These are phyloP conservation scores for Tillandsia fasciculata DNA, from an alignment of 176 grass and related monocot genomes.

Conservation along the genomic window DNA sequence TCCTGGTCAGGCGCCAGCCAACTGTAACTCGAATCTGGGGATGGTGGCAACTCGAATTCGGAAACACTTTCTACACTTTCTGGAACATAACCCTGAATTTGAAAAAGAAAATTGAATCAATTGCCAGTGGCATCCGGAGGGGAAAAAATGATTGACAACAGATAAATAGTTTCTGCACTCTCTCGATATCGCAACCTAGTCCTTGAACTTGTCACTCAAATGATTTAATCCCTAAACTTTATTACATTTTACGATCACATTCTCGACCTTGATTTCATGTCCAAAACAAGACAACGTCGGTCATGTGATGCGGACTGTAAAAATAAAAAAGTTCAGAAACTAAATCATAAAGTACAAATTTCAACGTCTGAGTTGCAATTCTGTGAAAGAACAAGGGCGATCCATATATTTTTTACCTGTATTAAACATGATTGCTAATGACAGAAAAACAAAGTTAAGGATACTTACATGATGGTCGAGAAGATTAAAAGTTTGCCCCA, in stretches of 20 bases:
- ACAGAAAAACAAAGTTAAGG: neutral
- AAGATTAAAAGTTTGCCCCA: conserved; percentile 70
- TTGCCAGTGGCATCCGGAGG: neutral
- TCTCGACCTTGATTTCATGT: too few relatives aligned
- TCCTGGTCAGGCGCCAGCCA: conserved; percentile 70
- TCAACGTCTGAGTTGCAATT: too few relatives aligned
- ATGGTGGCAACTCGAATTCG: conserved; percentile 66
- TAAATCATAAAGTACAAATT: too few relatives aligned
- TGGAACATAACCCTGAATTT: conserved; percentile 76
- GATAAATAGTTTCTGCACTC: too few relatives aligned
- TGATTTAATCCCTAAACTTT: too few relatives aligned
- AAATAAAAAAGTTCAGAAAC: too few relatives aligned
- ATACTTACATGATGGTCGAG: conserved; percentile 92
- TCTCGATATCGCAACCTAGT: neutral
- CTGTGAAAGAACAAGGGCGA: too few relatives aligned
- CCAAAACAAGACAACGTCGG: too few relatives aligned
- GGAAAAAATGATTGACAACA: neutral
- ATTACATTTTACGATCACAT: too few relatives aligned
- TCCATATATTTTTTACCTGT: neutral
- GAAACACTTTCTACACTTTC: conserved; percentile 78
- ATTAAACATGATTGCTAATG: neutral
- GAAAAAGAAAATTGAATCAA: neutral
- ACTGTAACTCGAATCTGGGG: conserved; percentile 74
- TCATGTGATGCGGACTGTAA: too few relatives aligned
- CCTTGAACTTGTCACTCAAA: too few relatives aligned